Conservation (phyloP, 208 protist genomes). For the Vickermania ingenoplastis region DNA sequence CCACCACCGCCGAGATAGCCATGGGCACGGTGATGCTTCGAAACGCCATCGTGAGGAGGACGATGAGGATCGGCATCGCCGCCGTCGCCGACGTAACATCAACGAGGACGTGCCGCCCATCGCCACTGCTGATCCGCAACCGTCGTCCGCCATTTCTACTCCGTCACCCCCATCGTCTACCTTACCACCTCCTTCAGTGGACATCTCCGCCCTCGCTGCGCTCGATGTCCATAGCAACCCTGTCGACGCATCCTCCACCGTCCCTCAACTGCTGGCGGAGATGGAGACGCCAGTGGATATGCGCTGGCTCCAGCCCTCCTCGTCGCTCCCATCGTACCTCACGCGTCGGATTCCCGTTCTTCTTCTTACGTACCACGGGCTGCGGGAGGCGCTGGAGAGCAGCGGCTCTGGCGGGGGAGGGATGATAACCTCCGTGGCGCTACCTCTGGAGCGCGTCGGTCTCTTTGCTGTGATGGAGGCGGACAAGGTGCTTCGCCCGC, state of each 20-base stretch:
- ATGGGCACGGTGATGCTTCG: too few species aligned
- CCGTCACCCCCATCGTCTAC: too few species aligned
- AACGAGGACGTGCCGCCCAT: too few species aligned
- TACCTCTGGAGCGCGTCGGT: slow-evolving; percentile 59
- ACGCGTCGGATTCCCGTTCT: neutral
- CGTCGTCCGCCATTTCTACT: too few species aligned
- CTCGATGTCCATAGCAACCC: too few species aligned
- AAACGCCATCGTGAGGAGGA: neutral
- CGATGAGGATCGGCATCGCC: neutral
- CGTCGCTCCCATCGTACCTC: slow-evolving; percentile 2
- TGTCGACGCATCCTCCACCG: too few species aligned
- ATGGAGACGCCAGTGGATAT: too few species aligned
- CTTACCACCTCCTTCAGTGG: too few species aligned
- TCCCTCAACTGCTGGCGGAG: too few species aligned
- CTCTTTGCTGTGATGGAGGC: slow-evolving; percentile 29
- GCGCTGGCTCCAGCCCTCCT: too few species aligned
- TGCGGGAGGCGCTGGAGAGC: neutral
- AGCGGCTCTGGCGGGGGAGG: neutral
- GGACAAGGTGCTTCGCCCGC: slow-evolving; percentile 33
- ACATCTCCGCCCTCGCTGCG: too few species aligned
- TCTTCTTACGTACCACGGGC: neutral
- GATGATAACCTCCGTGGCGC: slow-evolving; percentile 10
- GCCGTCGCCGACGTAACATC: neutral
- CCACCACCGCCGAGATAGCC: neutral
- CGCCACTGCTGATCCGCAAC: too few species aligned